Evolutionary conservation across 2,329 filamentous ascomycete genomes (phyloP).

Genomic region (Fusarium musae): DNA sequence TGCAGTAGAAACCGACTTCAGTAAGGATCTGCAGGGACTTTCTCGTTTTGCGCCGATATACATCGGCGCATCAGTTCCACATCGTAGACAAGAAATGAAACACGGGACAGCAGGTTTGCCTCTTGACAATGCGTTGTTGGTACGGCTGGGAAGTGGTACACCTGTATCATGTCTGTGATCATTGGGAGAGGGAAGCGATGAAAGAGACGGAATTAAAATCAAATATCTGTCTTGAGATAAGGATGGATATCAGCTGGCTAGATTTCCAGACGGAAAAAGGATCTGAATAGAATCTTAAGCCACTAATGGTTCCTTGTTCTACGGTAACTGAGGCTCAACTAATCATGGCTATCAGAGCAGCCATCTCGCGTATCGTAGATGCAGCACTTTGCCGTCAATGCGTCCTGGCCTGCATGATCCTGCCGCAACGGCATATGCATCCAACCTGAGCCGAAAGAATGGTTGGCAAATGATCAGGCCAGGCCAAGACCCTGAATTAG

Average conservation of each 20-base stretch:
- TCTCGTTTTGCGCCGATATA: background rate
- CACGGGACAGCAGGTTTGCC: background rate
- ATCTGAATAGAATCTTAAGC: fast-evolving
- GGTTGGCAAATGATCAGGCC: background rate
- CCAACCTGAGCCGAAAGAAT: background rate
- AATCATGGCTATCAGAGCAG: background rate
- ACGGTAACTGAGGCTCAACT: background rate
- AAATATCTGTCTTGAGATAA: background rate
- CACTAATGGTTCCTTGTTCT: background rate
- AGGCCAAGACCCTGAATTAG: background rate
- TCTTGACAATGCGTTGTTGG: background rate
- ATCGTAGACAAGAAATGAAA: background rate
- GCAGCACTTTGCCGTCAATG: background rate
- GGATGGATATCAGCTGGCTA: background rate
- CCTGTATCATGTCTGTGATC: background rate
- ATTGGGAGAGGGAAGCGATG: background rate
- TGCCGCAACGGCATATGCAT: background rate
- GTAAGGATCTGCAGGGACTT: background rate
- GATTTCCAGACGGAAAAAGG: fast-evolving
- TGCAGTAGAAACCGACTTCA: background rate
- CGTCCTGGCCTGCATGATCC: background rate
- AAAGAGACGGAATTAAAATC: background rate
- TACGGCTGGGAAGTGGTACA: background rate
- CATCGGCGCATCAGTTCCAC: background rate
- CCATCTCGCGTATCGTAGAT: background rate